phyloP scores from a whole-genome alignment of 2,329 filamentous ascomycete genomes.

The Chaetomiaceae sp. region DNA sequence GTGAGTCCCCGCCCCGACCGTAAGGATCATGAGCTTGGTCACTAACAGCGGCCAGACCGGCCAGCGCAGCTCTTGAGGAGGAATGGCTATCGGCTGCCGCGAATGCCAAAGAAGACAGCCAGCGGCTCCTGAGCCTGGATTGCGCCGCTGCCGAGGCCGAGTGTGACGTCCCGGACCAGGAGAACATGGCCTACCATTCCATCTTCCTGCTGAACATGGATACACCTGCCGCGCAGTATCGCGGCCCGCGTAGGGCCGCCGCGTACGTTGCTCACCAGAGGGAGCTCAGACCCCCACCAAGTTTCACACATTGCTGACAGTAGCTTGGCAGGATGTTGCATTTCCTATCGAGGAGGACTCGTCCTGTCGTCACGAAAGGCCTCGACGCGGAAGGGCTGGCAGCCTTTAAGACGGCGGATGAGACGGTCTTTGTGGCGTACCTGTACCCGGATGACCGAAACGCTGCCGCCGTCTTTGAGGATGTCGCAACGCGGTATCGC shows the following conservation, averaged over 20 bases:
- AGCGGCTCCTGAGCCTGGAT: constrained; percentile 25
- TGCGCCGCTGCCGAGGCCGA: constrained; percentile 15
- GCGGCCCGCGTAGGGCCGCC: constrained; percentile 19
- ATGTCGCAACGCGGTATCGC: constrained; percentile 28
- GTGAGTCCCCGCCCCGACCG: constrained; percentile 9
- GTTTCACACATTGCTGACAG: background rate
- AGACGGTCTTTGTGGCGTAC: constrained; percentile 33
- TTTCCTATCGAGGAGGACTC: constrained; percentile 27
- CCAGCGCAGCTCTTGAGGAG: constrained; percentile 21
- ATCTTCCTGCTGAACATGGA: constrained; percentile 23
- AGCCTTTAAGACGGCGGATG: constrained; percentile 30
- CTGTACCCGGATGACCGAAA: constrained; percentile 22
- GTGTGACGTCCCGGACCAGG: constrained; percentile 20
- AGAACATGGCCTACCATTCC: constrained; percentile 18
- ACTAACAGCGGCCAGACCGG: constrained; percentile 5
- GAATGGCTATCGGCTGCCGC: constrained; percentile 23
- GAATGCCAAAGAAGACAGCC: background rate
- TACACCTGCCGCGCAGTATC: constrained; percentile 18
- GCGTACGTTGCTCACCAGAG: constrained; percentile 21
- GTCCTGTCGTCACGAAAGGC: constrained; percentile 26
- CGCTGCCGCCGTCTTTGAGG: constrained; percentile 23
- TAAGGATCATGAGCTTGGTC: background rate
- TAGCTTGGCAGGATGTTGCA: constrained; percentile 23
- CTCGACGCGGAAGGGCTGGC: constrained; percentile 19
- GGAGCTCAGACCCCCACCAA: background rate